Percentiles rank a stretch among this genome's conserved stretches.
Conservation (phyloP, 2,329 filamentous ascomycete genomes). For the Pseudogymnoascus sp. region DNA sequence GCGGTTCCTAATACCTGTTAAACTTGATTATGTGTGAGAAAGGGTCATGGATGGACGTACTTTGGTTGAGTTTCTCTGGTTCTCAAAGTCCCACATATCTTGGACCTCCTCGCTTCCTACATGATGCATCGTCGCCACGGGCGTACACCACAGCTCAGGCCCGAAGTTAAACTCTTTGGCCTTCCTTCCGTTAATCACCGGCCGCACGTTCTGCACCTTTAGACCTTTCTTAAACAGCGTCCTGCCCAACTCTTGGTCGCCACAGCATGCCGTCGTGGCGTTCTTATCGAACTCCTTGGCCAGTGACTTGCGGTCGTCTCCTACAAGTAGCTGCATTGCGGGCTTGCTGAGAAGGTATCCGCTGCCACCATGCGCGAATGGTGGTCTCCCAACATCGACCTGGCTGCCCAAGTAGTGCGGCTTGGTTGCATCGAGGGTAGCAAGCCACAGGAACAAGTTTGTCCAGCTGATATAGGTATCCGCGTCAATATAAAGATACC, state of each 20-base stretch:
- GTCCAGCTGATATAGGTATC: constrained; percentile 50
- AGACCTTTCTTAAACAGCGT: constrained; percentile 39
- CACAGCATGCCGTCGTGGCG: constrained; percentile 38
- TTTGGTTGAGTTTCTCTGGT: constrained; percentile 22
- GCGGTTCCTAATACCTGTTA: constrained; percentile 28
- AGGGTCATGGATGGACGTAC: constrained; percentile 1
- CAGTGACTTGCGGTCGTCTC: constrained; percentile 27
- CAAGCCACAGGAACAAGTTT: constrained; percentile 42
- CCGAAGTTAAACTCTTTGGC: constrained; percentile 40
- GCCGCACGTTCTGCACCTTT: constrained; percentile 37
- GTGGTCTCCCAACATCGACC: constrained; percentile 33
- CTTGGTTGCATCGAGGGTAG: constrained; percentile 33
- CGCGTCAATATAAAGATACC: constrained; percentile 52
- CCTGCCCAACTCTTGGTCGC: constrained; percentile 41
- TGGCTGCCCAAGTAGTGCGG: constrained; percentile 43
- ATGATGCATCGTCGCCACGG: constrained; percentile 48
- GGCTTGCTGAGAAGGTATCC: constrained; percentile 45
- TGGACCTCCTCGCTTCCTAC: constrained; percentile 44
- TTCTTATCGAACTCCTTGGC: constrained; percentile 33
- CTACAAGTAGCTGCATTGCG: constrained; percentile 40
- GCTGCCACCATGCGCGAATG: constrained; percentile 48
- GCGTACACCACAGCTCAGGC: constrained; percentile 43
- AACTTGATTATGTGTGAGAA: not conserved
- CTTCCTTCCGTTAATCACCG: constrained; percentile 47
- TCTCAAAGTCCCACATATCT: constrained; percentile 44